Evolutionary conservation across 768 basidiomycete species (phyloP).

Genomic region (Hericium alpestre): DNA sequence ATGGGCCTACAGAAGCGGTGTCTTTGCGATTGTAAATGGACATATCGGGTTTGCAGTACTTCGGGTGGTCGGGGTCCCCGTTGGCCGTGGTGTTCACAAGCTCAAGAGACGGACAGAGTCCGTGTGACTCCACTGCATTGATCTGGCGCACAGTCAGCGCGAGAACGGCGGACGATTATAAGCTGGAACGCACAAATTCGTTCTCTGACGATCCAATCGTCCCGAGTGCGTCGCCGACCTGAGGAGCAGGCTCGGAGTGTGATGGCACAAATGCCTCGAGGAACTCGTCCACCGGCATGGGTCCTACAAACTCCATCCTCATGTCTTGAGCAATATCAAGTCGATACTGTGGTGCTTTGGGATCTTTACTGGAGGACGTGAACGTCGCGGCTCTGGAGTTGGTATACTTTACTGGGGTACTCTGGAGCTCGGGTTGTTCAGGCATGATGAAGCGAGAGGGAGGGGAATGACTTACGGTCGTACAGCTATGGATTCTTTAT

Average conservation of each 20-base stretch:
- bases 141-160: neutral
- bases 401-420: too few relatives aligned
- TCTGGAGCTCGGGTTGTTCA: too few relatives aligned
- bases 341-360: too few relatives aligned
- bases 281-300: neutral
- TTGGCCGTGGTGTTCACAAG: neutral
- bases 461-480: too few relatives aligned
- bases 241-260: neutral
- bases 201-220: neutral
- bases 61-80: neutral
- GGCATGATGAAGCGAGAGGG: too few relatives aligned
- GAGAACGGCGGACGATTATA: neutral
- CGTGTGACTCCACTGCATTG: neutral
- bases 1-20: too few relatives aligned
- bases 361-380: too few relatives aligned
- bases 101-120: neutral
- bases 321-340: slow-evolving; percentile 21
- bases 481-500: too few relatives aligned
- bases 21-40: neutral
- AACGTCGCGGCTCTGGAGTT: too few relatives aligned
- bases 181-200: neutral
- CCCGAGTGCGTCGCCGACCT: neutral
- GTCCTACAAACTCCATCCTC: slow-evolving; percentile 31
- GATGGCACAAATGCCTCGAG: neutral
- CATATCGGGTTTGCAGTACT: neutral